phyloP scores from a whole-genome alignment of 164 flowering plant species.

The Stephania cephalantha region DNA sequence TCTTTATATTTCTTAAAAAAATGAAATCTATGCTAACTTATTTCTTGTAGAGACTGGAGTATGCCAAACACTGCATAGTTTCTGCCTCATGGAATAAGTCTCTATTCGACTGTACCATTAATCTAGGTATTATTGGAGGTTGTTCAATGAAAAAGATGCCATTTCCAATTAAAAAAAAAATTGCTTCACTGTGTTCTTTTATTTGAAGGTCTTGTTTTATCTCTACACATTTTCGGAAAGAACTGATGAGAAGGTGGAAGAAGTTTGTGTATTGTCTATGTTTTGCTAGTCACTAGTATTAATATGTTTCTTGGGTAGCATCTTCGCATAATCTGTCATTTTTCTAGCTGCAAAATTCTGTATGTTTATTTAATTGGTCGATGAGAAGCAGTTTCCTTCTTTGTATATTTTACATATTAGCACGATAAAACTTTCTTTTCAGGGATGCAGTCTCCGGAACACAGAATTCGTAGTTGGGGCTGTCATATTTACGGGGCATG shows the following conservation, averaged over 20 bases:
- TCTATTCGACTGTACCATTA: not conserved
- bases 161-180: not conserved
- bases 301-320: too few relatives aligned
- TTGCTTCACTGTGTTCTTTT: not conserved
- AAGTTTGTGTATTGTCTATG: too few relatives aligned
- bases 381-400: not conserved
- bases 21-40: too few relatives aligned
- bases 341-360: not conserved
- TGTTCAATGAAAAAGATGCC: not conserved
- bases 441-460: slow-evolving; percentile 98
- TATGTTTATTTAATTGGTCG: not conserved
- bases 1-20: too few relatives aligned
- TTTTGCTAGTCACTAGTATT: too few relatives aligned
- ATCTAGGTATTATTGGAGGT: not conserved
- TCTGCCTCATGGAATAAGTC: not conserved
- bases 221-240: not conserved
- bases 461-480: slow-evolving; percentile 83
- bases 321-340: too few relatives aligned
- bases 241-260: too few relatives aligned
- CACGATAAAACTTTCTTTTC: slow-evolving; percentile 10
- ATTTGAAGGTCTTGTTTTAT: not conserved
- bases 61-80: not conserved
- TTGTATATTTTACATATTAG: slow-evolving; percentile 5
- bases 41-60: too few relatives aligned
- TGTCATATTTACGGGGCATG: slow-evolving; percentile 91